Percentiles rank a stretch among this genome's conserved stretches.
Evolutionary conservation across 495 filamentous ascomycete species (phyloP).

Genomic region (Monascus purpureus): DNA sequence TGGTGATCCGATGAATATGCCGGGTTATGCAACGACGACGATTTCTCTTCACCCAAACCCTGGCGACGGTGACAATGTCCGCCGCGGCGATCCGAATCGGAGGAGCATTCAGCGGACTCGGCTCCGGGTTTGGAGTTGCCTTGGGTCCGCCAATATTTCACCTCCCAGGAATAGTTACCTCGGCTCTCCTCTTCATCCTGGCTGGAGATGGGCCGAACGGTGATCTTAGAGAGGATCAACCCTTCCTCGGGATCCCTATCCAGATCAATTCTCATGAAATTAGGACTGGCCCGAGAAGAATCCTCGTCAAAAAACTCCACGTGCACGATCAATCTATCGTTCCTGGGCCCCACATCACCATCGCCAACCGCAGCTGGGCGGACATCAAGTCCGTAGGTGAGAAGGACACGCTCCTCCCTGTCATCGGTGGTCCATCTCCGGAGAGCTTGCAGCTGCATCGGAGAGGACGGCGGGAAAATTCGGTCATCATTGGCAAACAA

Average conservation of each 20-base stretch:
- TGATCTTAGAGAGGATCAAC: background rate
- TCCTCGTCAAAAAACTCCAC: slow-evolving; percentile 14
- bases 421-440: slow-evolving; percentile 6
- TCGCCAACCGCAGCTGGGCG: slow-evolving; percentile 11
- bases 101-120: no score
- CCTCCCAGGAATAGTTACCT: background rate
- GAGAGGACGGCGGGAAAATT: slow-evolving; percentile 26
- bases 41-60: no score
- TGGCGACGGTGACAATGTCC: no score
- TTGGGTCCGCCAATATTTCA: background rate
- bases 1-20: no score
- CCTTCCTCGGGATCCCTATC: slow-evolving; percentile 2
- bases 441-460: slow-evolving; percentile 18
- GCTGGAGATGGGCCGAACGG: slow-evolving; percentile 1
- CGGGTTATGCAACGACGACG: no score
- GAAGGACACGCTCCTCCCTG: slow-evolving; percentile 5
- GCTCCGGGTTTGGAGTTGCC: no score
- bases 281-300: background rate
- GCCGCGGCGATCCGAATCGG: no score
- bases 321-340: slow-evolving; percentile 14
- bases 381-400: slow-evolving; percentile 16
- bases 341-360: slow-evolving; percentile 1
- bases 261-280: slow-evolving; percentile 10
- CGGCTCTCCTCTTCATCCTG: background rate
- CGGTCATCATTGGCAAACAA: slow-evolving; percentile 29